Evolutionary conservation across 148 eudicot genomes (phyloP).

Genomic region (Nepenthes gracilis): DNA sequence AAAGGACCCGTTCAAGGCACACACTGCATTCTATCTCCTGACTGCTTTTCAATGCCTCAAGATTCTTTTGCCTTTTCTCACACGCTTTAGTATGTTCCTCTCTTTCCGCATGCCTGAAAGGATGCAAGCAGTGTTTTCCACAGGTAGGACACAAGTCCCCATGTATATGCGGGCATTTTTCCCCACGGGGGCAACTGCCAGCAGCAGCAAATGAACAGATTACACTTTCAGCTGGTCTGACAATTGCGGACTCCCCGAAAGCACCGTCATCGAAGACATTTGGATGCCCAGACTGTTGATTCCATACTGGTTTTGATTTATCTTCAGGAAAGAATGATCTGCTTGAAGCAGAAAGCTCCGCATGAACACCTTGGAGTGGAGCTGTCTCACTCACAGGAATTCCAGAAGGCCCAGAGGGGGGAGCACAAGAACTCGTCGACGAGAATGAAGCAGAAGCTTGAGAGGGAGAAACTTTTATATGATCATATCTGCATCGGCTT

Average conservation of each 20-base stretch:
- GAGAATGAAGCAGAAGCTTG: slow-evolving; percentile 51
- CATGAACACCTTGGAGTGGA: slow-evolving; percentile 15
- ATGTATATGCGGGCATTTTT: slow-evolving; percentile 78
- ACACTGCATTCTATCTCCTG: slow-evolving; percentile 97
- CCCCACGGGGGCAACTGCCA: slow-evolving; percentile 83
- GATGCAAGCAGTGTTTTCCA: slow-evolving; percentile 78
- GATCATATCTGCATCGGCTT: slow-evolving; percentile 83
- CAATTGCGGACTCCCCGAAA: slow-evolving; percentile 19
- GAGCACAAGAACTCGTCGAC: slow-evolving; percentile 32
- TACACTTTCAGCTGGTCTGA: slow-evolving; percentile 39
- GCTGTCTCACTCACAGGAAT: slow-evolving; percentile 9
- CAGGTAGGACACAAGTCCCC: slow-evolving; percentile 82
- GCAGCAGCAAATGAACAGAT: slow-evolving; percentile 86
- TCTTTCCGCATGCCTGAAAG: slow-evolving; percentile 69
- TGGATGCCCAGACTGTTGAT: slow-evolving; percentile 15
- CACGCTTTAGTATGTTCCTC: slow-evolving; percentile 66
- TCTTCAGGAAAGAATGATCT: slow-evolving; percentile 5
- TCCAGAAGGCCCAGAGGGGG: slow-evolving; percentile 13
- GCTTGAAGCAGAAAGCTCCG: slow-evolving; percentile 36
- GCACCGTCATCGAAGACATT: slow-evolving; percentile 18
- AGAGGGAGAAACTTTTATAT: slow-evolving; percentile 47
- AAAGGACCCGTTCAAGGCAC: slow-evolving; percentile 87
- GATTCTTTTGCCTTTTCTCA: slow-evolving; percentile 62
- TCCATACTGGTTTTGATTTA: slow-evolving; percentile 28
- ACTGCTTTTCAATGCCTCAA: slow-evolving; percentile 63